Evolutionary conservation across 1,139 yeast genomes (phyloP).

Genomic region (Suhomyces atakaporum): DNA sequence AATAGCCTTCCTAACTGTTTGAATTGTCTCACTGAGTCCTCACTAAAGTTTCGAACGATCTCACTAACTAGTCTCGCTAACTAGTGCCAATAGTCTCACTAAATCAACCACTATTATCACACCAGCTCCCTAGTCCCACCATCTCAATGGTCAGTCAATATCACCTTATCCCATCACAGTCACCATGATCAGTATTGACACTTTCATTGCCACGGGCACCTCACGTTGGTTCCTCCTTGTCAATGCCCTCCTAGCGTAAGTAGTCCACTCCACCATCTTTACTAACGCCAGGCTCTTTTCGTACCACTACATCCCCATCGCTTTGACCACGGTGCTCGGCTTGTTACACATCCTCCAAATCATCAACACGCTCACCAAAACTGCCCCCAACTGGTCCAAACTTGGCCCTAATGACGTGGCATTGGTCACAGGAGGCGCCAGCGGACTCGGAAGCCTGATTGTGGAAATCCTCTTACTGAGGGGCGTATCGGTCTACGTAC

Average conservation of each 20-base stretch:
- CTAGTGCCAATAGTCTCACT: too few relatives aligned
- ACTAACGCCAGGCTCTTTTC: constrained; percentile 6
- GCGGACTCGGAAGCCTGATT: constrained; percentile 58
- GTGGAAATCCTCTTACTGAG: constrained; percentile 33
- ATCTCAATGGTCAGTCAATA: too few relatives aligned
- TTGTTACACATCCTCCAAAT: too few relatives aligned
- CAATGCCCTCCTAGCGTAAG: constrained; percentile 5
- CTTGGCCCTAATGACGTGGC: constrained; percentile 34
- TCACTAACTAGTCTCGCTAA: too few relatives aligned
- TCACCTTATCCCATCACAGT: too few relatives aligned
- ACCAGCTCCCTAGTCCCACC: too few relatives aligned
- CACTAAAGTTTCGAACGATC: too few relatives aligned
- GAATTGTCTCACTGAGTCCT: too few relatives aligned
- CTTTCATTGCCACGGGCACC: neutral
- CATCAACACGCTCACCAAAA: constrained; percentile 3
- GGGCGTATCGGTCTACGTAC: constrained; percentile 39
- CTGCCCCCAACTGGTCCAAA: constrained; percentile 7
- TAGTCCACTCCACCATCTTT: neutral
- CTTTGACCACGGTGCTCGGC: too few relatives aligned
- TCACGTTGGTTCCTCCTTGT: neutral
- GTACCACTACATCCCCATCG: neutral
- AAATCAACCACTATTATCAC: too few relatives aligned
- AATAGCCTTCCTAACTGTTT: too few relatives aligned
- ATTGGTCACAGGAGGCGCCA: constrained; percentile 66
- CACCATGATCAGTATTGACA: constrained; percentile 3